A percentile compares a stretch with the other conserved stretches of the same genome.
phyloP scores from a whole-genome alignment of 192 early-diverging fungal species.

The Backusella sp. region DNA sequence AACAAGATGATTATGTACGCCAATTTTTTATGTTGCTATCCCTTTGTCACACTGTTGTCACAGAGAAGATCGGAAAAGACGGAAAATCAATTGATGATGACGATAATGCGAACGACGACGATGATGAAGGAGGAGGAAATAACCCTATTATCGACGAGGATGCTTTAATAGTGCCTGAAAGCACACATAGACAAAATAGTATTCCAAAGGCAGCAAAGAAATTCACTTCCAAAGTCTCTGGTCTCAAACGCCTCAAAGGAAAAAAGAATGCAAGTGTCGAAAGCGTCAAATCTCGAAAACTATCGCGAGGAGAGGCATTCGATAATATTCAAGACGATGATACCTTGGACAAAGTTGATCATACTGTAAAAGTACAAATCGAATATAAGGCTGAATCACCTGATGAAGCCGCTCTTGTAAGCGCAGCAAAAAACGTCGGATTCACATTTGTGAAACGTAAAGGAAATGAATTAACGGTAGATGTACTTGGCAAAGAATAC shows the following conservation, averaged over 20 bases:
- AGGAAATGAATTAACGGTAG: conserved; percentile 56
- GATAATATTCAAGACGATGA: conserved; percentile 10
- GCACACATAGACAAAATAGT: neutral
- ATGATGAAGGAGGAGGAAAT: neutral
- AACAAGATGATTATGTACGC: conserved; percentile 37
- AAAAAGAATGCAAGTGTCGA: neutral
- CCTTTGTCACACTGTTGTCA: conserved; percentile 93
- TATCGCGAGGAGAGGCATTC: conserved; percentile 11
- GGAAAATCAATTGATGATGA: conserved; percentile 39
- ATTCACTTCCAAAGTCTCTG: neutral
- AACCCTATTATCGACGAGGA: neutral
- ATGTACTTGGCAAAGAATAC: conserved; percentile 64
- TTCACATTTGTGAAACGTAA: conserved; percentile 65
- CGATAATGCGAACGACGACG: conserved; percentile 34
- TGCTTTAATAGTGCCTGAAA: neutral
- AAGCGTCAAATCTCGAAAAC: neutral
- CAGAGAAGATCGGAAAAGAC: conserved; percentile 62
- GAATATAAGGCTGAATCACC: conserved; percentile 76
- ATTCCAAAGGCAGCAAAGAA: conserved; percentile 1
- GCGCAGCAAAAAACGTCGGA: conserved; percentile 76
- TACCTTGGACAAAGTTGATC: conserved; percentile 25
- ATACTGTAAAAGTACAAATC: conserved; percentile 35
- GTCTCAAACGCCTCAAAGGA: neutral
- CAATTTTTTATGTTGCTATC: conserved; percentile 90
- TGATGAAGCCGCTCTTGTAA: conserved; percentile 81